Conservation (phyloP, 2,329 filamentous ascomycete genomes). For the Cladorrhinum sp. region DNA sequence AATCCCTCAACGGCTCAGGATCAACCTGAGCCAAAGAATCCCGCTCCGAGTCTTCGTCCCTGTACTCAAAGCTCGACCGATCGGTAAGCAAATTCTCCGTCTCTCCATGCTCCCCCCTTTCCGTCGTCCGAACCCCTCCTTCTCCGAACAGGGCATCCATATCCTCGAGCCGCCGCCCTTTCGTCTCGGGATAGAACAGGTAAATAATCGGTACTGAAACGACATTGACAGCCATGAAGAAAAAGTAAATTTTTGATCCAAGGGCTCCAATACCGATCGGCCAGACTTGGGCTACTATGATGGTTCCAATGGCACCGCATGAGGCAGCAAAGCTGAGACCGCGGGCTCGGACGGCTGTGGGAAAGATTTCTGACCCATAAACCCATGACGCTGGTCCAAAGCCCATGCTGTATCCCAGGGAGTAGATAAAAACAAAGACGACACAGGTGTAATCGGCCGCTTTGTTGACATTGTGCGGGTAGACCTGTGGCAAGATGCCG, state of each 20-base stretch:
- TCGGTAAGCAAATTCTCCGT: slow-evolving; percentile 14
- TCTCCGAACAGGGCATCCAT: slow-evolving; percentile 43
- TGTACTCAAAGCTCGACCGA: neutral
- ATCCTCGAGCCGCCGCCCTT: slow-evolving; percentile 40
- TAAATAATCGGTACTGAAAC: slow-evolving; percentile 44
- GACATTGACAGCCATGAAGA: slow-evolving; percentile 54
- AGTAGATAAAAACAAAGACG: slow-evolving; percentile 57
- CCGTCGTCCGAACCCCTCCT: neutral
- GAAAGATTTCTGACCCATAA: slow-evolving; percentile 61
- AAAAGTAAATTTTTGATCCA: slow-evolving; percentile 54
- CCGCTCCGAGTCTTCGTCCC: neutral
- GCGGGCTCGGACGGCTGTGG: slow-evolving; percentile 53
- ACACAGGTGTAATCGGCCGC: slow-evolving; percentile 50
- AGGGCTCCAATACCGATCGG: slow-evolving; percentile 50
- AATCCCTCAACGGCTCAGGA: neutral
- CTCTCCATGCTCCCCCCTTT: neutral
- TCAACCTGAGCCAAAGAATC: neutral
- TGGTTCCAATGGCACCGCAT: slow-evolving; percentile 53
- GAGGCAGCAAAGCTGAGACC: slow-evolving; percentile 56
- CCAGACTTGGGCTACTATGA: slow-evolving; percentile 55
- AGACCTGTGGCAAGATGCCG: slow-evolving; percentile 49
- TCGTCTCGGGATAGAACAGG: slow-evolving; percentile 45
- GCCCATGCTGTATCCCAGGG: slow-evolving; percentile 56
- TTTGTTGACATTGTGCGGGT: slow-evolving; percentile 47
- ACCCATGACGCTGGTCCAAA: slow-evolving; percentile 59